Base-by-base conservation (phyloP, 305 asterid genomes). In the Fraxinus velutina region DNA sequence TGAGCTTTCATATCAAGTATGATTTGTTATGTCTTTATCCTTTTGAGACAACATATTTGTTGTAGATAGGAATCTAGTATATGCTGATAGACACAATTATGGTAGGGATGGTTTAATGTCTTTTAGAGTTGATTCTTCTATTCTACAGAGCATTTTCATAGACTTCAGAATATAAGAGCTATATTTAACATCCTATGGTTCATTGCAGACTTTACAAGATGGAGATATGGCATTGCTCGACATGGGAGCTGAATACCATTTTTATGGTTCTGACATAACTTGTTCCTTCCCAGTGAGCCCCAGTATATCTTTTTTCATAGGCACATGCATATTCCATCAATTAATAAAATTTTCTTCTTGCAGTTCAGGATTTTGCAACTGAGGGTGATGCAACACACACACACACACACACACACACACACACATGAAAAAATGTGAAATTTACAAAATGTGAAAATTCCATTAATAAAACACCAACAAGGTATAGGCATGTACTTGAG, bases 201-300 rank as follows among this genome's bases (percentile, higher is more conserved):
- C 73, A 62, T 75, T 86, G 80, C 86, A 95, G 98, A 92, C 90
- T 44, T 84, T 94, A 77, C 89, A 88, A 85, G 94, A 94, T 88
- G 98, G 97, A 78, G 98, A 94, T 87, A 94, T 94, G 97, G 95
- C 98, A 64, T 86, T 96, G 91, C 88, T 96, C 12, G 98, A 96
- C 82, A 94, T 96, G 99, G 99, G 99, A 89, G 98, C 98, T 73
- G 99, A 96, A 83, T 92, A 88, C 86, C 94, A 94, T 88, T 96
- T 89, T 89, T 96, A 96, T 89, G 98, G 98, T 88, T 92, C 98
- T 81, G 99, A 96, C 86, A 96, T 96, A 81, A 96, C 99, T 70
- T 94, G 98, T 83, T 94, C 99, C 75, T 96, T 91, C 86, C 99
- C 98, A 73, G 99, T 95, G 86, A 86, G 96, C 84, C 77, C 82